Evolutionary conservation across 1,139 yeast species (phyloP), one percentile per base, ranked within the genome.

Genomic region (Sugiyamaella japonica): DNA sequence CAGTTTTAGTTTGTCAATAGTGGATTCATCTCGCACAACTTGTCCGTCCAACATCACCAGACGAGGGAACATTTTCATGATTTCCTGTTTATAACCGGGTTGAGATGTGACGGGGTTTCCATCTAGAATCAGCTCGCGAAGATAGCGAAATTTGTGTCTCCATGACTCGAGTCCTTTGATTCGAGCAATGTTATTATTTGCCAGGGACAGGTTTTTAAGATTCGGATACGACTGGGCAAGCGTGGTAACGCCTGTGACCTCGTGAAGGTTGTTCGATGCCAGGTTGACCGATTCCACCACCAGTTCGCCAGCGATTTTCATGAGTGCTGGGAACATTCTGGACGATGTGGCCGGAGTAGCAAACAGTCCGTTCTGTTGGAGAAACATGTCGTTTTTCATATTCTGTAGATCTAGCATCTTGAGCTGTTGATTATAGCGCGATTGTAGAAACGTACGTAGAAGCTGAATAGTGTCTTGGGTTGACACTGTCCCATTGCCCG

Each of bases 311-410:
- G 97, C 96, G 16, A 95, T 73, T 67, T 87, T 89, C 89, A 93
- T 84, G 61, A 93, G 74, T 0, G 99, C 99, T 2, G 91, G 88
- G 70, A 93, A 90, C 79, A 91, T 85, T 69, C 91, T 91, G 13
- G 95, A 80, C 49, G 84, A 79, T 7, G 82, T 77, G 3, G 77
- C 69, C 0, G 83, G 74, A 15, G 81, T 74, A 20, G 82, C 78
- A 62, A 90, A 83, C 54, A 89, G 75, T 0, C 97, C 96, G 59
- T 79, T 79, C 15, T 79, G 73, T 16, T 73, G 72, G 48, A 93
- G 74, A 13, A 72, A 76, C 29, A 81, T 85, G 67, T 93, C 98
- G 51, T 78, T 79, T 57, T 81, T 79, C 65, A 90, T 82, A 52
- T 75, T 75, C n/a, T 85, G 77, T 53, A 93, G 75, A 66, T 91